These are phyloP conservation scores for Pleurostoma richardsiae DNA, from an alignment of 2,329 filamentous ascomycete species.

Conservation along the genomic window DNA sequence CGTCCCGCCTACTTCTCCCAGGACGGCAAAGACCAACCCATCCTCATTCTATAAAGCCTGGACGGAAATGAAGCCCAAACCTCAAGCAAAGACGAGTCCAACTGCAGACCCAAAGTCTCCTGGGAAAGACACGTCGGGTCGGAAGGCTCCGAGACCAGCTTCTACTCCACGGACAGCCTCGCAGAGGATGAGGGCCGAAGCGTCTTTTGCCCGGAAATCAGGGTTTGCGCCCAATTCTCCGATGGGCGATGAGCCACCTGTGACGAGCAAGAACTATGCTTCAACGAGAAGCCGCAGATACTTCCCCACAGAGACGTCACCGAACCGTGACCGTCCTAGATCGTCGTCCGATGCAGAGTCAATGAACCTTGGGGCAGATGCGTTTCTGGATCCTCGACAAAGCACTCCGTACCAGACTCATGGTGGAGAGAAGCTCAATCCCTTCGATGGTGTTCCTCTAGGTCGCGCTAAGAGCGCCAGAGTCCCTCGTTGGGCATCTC, in stretches of 20 bases:
- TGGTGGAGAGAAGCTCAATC: constrained; percentile 54
- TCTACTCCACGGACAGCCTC: constrained; percentile 45
- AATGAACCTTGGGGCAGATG: constrained; percentile 40
- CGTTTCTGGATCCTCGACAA: constrained; percentile 41
- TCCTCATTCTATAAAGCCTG: constrained; percentile 24
- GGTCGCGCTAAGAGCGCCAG: constrained; percentile 41
- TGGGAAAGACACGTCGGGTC: constrained; percentile 2
- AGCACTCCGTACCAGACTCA: constrained; percentile 52
- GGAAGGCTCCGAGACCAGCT: constrained; percentile 17
- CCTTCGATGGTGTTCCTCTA: constrained; percentile 42
- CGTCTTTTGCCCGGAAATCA: constrained; percentile 44
- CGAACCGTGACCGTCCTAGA: constrained; percentile 11
- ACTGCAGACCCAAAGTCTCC: constrained; percentile 13
- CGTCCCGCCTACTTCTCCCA: constrained; percentile 8
- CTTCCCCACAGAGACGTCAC: constrained; percentile 16
- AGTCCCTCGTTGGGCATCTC: constrained; percentile 23
- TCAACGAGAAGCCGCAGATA: constrained; percentile 22
- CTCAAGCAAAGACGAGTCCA: constrained; percentile 10
- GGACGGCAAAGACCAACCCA: constrained; percentile 11
- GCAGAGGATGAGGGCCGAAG: constrained; percentile 48
- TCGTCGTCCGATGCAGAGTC: constrained; percentile 35
- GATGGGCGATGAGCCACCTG: constrained; percentile 47
- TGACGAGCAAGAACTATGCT: constrained; percentile 45
- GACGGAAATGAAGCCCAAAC: constrained; percentile 23
- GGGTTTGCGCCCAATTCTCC: constrained; percentile 47